Evolutionary conservation across 2,329 filamentous ascomycete genomes (phyloP), one percentile per base, ranked within the genome.

Genomic region (Tolypocladium ovalisporum): DNA sequence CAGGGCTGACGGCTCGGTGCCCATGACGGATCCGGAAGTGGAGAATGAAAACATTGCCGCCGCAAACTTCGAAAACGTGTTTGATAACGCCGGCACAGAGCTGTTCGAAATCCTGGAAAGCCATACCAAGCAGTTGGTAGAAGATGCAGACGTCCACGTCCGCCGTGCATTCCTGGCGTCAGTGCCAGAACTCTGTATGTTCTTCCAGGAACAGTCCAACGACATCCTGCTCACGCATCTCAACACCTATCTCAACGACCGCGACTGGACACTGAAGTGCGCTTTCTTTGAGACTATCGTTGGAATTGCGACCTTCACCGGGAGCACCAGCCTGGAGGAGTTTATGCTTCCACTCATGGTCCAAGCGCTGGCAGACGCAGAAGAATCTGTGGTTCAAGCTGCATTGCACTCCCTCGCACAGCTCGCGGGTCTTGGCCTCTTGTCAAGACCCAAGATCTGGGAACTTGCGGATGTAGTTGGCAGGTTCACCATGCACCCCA

Each of bases 321-420:
- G 94, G 34, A 91, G 89, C 59, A 89, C 86, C 37, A 95, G 87
- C 63, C 75, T 99, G 36, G 94, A 99, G 71, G 91, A 96, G 63
- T 99, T 97, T 65, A 96, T 97, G 62, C 75, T 99, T 32, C 94
- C 95, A 0, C 78, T 99, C 17, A 97, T 99, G 90, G 82, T 97
- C 3, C 94, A 97, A 70, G 93, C 94, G 9, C 77, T 99, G 64
- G 90, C 91, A 0, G 94, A 99, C 63, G 84, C 89, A 0, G 94
- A 99, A 71, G 93, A 97, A 64, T 93, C 90, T 67, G 94, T 99
- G 2, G 87, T 99, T 15, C 91, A 97, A 67, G 89, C 89, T 57
- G 92, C 93, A 1, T 78, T 99, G 35, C 85, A 94, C 62, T 94
- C 93, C 0, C 78, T 99, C 53, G 90, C 91, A 2, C 87, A 89